Evolutionary conservation across 805 yeast species (phyloP), one percentile per base, ranked within the genome.

Genomic region (Grigorovia humatica): DNA sequence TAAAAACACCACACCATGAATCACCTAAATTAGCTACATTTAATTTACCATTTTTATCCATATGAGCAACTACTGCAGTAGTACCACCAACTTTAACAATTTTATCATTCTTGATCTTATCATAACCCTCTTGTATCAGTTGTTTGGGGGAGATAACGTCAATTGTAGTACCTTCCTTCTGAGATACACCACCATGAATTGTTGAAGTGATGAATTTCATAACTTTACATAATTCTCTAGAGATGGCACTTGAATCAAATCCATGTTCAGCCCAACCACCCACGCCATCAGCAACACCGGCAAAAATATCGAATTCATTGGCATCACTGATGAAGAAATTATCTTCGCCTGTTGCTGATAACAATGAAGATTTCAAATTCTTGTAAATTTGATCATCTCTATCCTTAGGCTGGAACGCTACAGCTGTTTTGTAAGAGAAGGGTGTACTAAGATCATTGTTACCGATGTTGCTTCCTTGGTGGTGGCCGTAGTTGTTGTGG

Each of bases 211-310:
- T 55, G 52, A 68, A 62, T 18, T 75, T 73, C 62, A 88, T 74
- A 3, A 79, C 72, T 6, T 69, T 69, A 57, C 96, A 84, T 43
- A 91, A 70, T 59, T 87, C 93, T 58, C 95, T 75, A 43, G 93
- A 82, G 54, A 91, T 86, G 8, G 91, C 91, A 52, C 88, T 78
- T 1, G 96, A 86, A 65, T 91, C 96, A 60, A 81, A 85, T 0
- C 97, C 97, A 47, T 86, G 83, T 54, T 87, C 93, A 1, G 86
- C 79, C 97, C 98, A 91, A 2, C 98, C 98, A 15, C 98, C 98
- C 4, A 93, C 98, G 13, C 99, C 99, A 69, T 91, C 99, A 6
- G 96, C 85, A 3, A 86, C 93, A 20, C 91, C 95, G n/a, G 82
- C 74, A 4, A 84, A 78, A 0, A 83, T 55, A 40, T 62, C 66